A percentile compares a stretch with the other conserved stretches of the same genome.
Evolutionary conservation across 495 filamentous ascomycete species (phyloP).

Genomic region (Chaetomidium leptoderma): DNA sequence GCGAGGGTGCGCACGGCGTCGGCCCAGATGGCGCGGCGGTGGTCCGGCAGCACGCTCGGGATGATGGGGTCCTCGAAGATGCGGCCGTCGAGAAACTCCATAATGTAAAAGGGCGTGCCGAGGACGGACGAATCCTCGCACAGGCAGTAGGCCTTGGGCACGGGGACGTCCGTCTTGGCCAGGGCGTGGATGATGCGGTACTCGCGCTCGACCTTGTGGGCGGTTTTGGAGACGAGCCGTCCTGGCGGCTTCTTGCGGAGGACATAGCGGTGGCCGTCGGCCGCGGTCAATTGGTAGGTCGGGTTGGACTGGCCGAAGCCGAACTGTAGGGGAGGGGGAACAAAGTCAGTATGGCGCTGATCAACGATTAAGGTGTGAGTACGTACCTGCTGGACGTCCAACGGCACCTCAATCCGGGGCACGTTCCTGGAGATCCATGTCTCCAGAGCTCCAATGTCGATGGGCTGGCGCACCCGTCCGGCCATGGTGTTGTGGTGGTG

Average conservation of each 20-base stretch:
- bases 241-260: conserved; percentile 96
- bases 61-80: conserved; percentile 87
- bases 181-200: conserved; percentile 86
- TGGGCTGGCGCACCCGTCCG: conserved; percentile 79
- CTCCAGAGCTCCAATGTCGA: conserved; percentile 73
- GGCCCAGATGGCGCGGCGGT: conserved; percentile 78
- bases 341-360: not conserved
- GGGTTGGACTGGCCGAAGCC: conserved; percentile 97
- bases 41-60: conserved; percentile 63
- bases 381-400: conserved; percentile 82
- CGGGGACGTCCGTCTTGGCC: conserved; percentile 72
- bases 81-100: conserved; percentile 87
- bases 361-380: not conserved
- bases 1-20: conserved; percentile 80
- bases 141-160: conserved; percentile 77
- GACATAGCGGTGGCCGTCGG: conserved; percentile 66
- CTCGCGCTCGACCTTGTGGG: conserved; percentile 93
- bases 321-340: conserved; percentile 55
- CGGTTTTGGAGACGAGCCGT: conserved; percentile 82
- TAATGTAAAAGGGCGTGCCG: conserved; percentile 93
- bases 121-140: conserved; percentile 76
- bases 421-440: conserved; percentile 69
- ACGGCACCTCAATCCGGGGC: conserved; percentile 70
- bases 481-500: conserved; percentile 58
- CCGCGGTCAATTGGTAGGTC: conserved; percentile 79